Base-by-base conservation (phyloP, 1,284 basidiomycete species). In the Waitea zeae region DNA sequence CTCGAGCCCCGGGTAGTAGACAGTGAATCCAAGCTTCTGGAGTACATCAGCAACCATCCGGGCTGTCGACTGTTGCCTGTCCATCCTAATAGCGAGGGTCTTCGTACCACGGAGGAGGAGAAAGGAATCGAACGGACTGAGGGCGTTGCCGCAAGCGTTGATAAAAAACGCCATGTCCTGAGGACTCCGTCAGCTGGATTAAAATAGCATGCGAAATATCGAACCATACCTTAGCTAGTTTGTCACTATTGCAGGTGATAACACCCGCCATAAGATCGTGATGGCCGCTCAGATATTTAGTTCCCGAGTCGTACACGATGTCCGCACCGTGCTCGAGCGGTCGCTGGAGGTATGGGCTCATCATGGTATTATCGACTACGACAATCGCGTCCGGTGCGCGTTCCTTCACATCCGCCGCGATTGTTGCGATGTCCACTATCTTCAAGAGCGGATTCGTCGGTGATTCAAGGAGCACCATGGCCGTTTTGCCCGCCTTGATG, bases 351-450 rank as follows among this genome's bases (percentile, higher is more conserved):
- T 97, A 98, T 7, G 95, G 95, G 49, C 90, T 96, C 92, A 98
- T 96, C 95, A 98, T 98, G 42, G 95, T 98, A 57, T 99, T 99
- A 58, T 99, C 95, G 17, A 92, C 88, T 19, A 96, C 86, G 41
- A 96, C 62, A 46, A 93, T 52, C 1, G 89, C 89, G 45, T 81
- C 66, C 12, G 83, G 82, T 13, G 81, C 76, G 30, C 70, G 68
- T 44, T 77, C 72, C 50, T 90, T 87, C 42, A 93, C 83, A 44
- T 82, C 64, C 35, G 69, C 66, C 41, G 78, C 75, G 44, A 96
- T 87, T 17, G 63, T 64, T 7, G 78, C 78, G 38, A 98, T 67
- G 56, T 98, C 95, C 30, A 79, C 86, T 41, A 99, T 86, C 59
- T 97, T 96, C 44, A 98, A 71, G 22, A 98, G 66, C 13, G 95